Base-by-base conservation (phyloP, 2,329 filamentous ascomycete species). In the Chaetothyriales sp. region DNA sequence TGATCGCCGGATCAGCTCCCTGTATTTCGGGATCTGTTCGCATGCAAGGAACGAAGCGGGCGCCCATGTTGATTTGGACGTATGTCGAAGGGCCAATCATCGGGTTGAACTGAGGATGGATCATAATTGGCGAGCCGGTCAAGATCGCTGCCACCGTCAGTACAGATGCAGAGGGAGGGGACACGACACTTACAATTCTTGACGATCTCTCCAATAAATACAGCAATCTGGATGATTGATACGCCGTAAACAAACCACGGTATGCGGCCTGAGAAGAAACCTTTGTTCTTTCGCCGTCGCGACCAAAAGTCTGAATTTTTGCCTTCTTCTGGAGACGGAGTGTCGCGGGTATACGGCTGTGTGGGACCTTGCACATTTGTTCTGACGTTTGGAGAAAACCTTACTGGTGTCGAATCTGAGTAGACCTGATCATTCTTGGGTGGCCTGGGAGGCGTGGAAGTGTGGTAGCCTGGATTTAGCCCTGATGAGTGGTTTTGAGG, bases 21-120 rank as follows among this genome's bases (percentile, higher is more conserved):
- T 73, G 70, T 15, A 73, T 62, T 4, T 65, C 63, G 19, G 67
- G 63, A 5, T 69, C 66, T 45, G 86, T 88, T 72, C 90, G 89
- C 92, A 98, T 98, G 69, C 92, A 98, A 5, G 89, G 87, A 2
- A 85, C 80, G 65, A 86, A 98, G 56, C 92, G 83, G 43, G 89
- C 87, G 53, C 92, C 92, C 87, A 98, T 95, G 68, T 94, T 94
- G 72, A 97, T 95, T 62, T 94, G 80, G 20, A 97, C 81, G 60
- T 88, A 87, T 1, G 83, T 79, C 4, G 89, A 95, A 1, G 92
- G 92, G 0, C 92, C 92, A 63, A 98, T 95, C 88, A 98, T 95
- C 53, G 86, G 85, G 70, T 97, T 98, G 72, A 98, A 94, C 15
- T 76, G 77, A 1, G 92, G 92, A 51, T 90, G 79, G 49, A 82